These are phyloP conservation scores for Ottelia alismoides DNA, from an alignment of 106 monocot species.

Conservation along the genomic window DNA sequence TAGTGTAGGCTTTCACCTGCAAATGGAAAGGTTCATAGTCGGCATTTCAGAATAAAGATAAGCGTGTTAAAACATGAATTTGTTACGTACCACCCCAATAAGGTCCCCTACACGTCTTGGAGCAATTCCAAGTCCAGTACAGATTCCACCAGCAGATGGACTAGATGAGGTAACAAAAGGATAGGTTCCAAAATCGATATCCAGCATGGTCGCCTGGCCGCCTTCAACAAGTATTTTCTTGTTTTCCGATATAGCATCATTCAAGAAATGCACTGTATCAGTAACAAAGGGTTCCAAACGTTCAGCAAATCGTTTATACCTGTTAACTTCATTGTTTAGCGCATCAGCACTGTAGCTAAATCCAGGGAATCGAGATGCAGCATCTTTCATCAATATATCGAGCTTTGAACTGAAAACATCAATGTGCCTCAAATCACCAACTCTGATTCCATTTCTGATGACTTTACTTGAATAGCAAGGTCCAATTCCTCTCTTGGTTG, in stretches of 20 bases:
- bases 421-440: conserved; percentile 79
- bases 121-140: conserved; percentile 88
- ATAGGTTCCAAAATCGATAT: conserved; percentile 96
- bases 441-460: conserved; percentile 72
- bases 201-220: conserved; percentile 96
- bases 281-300: conserved; percentile 66
- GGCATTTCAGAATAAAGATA: no score
- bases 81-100: conserved; percentile 77
- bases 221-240: conserved; percentile 96
- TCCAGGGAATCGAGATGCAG: conserved; percentile 61
- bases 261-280: conserved; percentile 78
- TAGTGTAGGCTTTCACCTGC: conserved; percentile 94
- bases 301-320: conserved; percentile 61
- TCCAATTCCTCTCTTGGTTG: conserved; percentile 91
- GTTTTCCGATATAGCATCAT: conserved; percentile 44
- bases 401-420: conserved; percentile 73
- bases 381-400: conserved; percentile 63
- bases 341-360: conserved; percentile 41
- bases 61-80: no score
- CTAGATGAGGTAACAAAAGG: conserved; percentile 97
- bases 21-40: no score
- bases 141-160: conserved; percentile 95
- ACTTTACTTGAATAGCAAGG: conserved; percentile 93
- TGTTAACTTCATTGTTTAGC: conserved; percentile 71
- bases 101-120: conserved; percentile 74